phyloP scores from a whole-genome alignment of 192 early-diverging fungal genomes.

The Ramicandelaber brevisporus region DNA sequence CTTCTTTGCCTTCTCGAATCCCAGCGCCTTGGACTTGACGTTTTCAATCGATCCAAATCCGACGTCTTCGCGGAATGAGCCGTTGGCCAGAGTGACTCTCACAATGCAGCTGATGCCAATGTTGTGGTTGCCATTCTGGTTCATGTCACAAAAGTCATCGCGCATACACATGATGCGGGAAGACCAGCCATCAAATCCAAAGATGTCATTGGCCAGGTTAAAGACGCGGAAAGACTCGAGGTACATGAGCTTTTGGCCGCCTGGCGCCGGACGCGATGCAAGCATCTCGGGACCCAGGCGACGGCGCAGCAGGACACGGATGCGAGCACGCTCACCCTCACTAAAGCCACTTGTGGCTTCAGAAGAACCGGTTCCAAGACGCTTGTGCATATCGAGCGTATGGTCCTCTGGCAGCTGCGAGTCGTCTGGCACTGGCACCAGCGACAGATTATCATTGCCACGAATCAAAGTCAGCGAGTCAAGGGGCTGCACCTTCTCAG shows the following conservation, averaged over 20 bases:
- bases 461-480: too few relatives aligned
- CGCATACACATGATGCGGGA: conserved; percentile 37
- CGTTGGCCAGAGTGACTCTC: conserved; percentile 65
- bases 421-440: too few relatives aligned
- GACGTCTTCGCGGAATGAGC: conserved; percentile 68
- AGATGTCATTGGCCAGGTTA: conserved; percentile 72
- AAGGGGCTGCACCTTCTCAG: too few relatives aligned
- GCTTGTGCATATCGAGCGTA: too few relatives aligned
- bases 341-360: too few relatives aligned
- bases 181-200: conserved; percentile 90
- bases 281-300: conserved; percentile 45
- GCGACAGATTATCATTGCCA: too few relatives aligned
- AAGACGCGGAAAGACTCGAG: conserved; percentile 64
- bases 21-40: conserved; percentile 38
- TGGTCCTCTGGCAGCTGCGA: too few relatives aligned
- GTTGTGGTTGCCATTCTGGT: conserved; percentile 21
- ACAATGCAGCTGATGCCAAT: conserved; percentile 52
- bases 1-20: conserved; percentile 80
- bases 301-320: conserved; percentile 20
- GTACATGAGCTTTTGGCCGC: conserved; percentile 39
- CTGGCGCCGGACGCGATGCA: conserved; percentile 35
- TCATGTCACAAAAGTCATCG: conserved; percentile 43
- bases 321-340: too few relatives aligned
- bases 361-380: too few relatives aligned
- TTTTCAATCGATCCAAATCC: conserved; percentile 70